Conservation (phyloP, 257 asterid genomes). For the Solanum arcanum region DNA sequence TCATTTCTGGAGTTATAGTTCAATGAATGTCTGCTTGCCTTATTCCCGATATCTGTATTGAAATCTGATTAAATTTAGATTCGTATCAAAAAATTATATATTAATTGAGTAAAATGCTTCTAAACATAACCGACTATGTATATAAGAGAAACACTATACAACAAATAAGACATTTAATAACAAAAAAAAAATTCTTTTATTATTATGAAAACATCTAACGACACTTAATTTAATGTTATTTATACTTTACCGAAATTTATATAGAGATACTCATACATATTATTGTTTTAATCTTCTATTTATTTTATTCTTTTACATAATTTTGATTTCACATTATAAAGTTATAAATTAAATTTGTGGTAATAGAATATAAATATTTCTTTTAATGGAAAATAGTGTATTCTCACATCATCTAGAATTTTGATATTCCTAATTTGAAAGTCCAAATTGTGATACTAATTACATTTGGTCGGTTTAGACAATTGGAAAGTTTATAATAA, state of each 20-base stretch:
- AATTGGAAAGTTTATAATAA: not conserved
- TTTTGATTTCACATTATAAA: not conserved
- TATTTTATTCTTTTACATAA: too few relatives aligned
- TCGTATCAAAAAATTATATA: too few relatives aligned
- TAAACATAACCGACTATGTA: too few relatives aligned
- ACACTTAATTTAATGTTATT: too few relatives aligned
- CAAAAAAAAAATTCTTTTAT: not conserved
- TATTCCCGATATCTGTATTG: too few relatives aligned
- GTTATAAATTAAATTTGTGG: not conserved
- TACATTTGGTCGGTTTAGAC: not conserved
- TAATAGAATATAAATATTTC: not conserved
- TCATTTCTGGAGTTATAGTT: not conserved
- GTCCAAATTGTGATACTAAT: not conserved
- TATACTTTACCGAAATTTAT: not conserved
- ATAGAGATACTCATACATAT: not conserved
- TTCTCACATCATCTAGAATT: not conserved
- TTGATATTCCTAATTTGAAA: not conserved
- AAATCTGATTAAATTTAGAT: too few relatives aligned
- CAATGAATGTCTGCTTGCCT: not conserved
- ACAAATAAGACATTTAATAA: rapidly evolving
- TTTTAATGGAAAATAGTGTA: not conserved
- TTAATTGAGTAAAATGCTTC: too few relatives aligned
- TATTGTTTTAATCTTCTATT: not conserved
- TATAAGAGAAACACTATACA: too few relatives aligned
- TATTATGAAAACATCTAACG: rapidly evolving